Evolutionary conservation across 768 basidiomycete genomes (phyloP), one percentile per base, ranked within the genome.

Genomic region (Leccinum ochraceum): DNA sequence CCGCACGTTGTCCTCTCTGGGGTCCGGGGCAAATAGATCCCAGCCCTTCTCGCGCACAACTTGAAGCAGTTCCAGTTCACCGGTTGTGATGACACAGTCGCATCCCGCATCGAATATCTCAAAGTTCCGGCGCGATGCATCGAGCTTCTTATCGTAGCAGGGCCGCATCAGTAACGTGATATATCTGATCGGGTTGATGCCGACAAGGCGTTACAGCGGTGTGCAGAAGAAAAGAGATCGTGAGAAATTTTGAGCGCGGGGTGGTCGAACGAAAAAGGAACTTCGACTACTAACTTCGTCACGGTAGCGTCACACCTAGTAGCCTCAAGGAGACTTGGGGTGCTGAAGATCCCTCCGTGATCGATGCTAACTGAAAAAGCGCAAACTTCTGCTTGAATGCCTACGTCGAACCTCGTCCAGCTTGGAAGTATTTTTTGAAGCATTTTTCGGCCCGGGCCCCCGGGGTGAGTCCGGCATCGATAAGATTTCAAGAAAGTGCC

Each of bases 111-210:
- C 46, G 87, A 80, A 74, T 92, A 89, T 2, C 28, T 30, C 28
- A 83, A 98, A 98, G 70, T 98, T 95, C 52, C 87, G 84, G 28
- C 97, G 84, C 9, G 95, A 98, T 0, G 97, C 97, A 76, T 99
- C 97, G 14, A 98, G 86, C 71, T 99, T 99, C 78, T 98, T 98
- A 82, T 99, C 97, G 75, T 98, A 98, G 75, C 97, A 99, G 0
- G 96, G 30, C 30, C 32, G 96, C 95, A 98, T 98, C 54, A 98
- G 94, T 84, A 56, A 98, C 94, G 30, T 30, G 30, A 9, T 30
- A 69, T 99, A 99, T 84, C 66, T 92, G 81, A 68, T 92, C 80
- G 0, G 94, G 94, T 39, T 32, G 32, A 30, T 30, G 30, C 30
- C 30, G 30, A 30, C 30, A 30, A 30, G 30, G 30, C 30, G 30